Evolutionary conservation across 768 basidiomycete genomes (phyloP).

Genomic region (Mycena rosella): DNA sequence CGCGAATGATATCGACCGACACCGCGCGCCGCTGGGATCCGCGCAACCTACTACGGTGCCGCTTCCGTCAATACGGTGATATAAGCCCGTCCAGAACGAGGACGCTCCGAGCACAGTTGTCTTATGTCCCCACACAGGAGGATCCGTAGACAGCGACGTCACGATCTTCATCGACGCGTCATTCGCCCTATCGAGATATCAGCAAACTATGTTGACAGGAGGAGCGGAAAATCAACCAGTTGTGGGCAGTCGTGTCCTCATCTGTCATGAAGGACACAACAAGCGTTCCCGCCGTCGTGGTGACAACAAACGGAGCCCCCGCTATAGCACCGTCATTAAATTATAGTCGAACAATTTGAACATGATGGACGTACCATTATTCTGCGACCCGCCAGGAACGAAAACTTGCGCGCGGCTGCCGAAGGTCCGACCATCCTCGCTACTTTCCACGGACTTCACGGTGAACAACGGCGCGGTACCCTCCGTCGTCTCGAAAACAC

Average conservation of each 20-base stretch:
- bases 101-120: slow-evolving; percentile 18
- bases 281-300: slow-evolving; percentile 31
- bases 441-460: slow-evolving; percentile 40
- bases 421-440: slow-evolving; percentile 36
- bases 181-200: not conserved
- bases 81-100: slow-evolving; percentile 26
- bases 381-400: slow-evolving; percentile 29
- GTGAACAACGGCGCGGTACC: slow-evolving; percentile 32
- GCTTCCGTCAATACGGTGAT: slow-evolving; percentile 1
- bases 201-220: no score
- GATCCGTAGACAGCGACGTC: slow-evolving; percentile 18
- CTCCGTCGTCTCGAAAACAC: slow-evolving; percentile 44
- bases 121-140: slow-evolving; percentile 33
- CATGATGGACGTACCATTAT: slow-evolving; percentile 30
- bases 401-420: slow-evolving; percentile 32
- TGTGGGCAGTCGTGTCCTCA: slow-evolving; percentile 35
- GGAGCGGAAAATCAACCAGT: slow-evolving; percentile 17
- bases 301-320: slow-evolving; percentile 36
- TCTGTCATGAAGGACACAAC: slow-evolving; percentile 42
- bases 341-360: not conserved
- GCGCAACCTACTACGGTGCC: slow-evolving; percentile 25
- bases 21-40: slow-evolving; percentile 20
- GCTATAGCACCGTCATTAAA: slow-evolving; percentile 17
- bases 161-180: slow-evolving; percentile 28
- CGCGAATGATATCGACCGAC: slow-evolving; percentile 26